Evolutionary conservation across 2,329 filamentous ascomycete genomes (phyloP).

Genomic region (Beauveria bassiana): DNA sequence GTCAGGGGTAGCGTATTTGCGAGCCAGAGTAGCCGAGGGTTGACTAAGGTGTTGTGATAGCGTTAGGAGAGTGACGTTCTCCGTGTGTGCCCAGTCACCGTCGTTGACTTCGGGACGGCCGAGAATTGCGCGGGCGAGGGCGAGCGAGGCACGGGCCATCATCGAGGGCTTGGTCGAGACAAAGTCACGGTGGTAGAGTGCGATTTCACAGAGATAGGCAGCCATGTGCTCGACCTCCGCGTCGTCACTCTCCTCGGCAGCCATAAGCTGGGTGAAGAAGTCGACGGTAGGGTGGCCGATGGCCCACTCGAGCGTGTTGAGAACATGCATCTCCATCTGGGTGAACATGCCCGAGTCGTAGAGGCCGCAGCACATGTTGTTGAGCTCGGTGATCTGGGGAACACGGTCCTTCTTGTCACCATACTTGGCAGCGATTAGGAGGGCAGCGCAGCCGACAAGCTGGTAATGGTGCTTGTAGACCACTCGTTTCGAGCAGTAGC

Average conservation of each 20-base stretch:
- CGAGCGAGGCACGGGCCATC: constrained; percentile 80
- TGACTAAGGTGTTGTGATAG: constrained; percentile 53
- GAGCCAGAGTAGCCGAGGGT: constrained; percentile 48
- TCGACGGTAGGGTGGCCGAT: constrained; percentile 95
- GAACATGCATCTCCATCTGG: constrained; percentile 99
- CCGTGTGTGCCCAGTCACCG: constrained; percentile 67
- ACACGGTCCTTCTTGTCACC: constrained; percentile 98
- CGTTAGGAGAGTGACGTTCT: constrained; percentile 56
- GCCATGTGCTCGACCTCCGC: constrained; percentile 91
- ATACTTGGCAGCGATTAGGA: constrained; percentile 96
- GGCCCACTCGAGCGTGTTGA: constrained; percentile 94
- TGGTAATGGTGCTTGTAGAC: constrained; percentile 99
- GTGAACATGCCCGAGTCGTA: constrained; percentile 99
- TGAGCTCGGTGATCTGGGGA: constrained; percentile 92
- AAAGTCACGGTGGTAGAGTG: constrained; percentile 93
- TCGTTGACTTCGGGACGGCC: constrained; percentile 69
- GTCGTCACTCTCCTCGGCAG: constrained; percentile 71
- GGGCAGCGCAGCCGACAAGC: constrained; percentile 88
- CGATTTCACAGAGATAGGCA: constrained; percentile 88
- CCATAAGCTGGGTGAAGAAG: constrained; percentile 81
- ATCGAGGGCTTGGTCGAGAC: constrained; percentile 86
- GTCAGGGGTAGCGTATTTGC: constrained; percentile 51
- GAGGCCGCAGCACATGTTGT: constrained; percentile 97
- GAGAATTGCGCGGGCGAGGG: constrained; percentile 79
- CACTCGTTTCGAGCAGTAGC: constrained; percentile 94